phyloP scores from a whole-genome alignment of 2,329 filamentous ascomycete genomes.

The Talaromyces sp. region DNA sequence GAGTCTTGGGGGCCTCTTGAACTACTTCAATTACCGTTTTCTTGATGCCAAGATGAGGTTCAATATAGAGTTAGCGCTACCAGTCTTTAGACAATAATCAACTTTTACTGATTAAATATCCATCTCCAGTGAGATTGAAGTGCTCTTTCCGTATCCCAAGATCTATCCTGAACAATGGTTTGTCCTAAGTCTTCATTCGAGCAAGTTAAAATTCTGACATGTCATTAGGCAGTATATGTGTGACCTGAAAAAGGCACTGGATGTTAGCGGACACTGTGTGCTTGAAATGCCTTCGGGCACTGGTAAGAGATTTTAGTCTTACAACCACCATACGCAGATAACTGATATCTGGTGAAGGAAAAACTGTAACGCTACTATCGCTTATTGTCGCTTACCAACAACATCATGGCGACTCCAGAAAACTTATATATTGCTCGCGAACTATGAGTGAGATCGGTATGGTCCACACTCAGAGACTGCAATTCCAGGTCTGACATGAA shows the following conservation, averaged over 20 bases:
- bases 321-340: background rate
- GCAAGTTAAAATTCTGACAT: constrained; percentile 5
- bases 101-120: constrained; percentile 8
- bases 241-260: constrained; percentile 82
- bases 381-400: constrained; percentile 97
- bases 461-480: background rate
- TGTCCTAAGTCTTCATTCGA: background rate
- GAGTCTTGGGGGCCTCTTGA: constrained; percentile 6
- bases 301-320: constrained; percentile 44
- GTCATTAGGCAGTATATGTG: constrained; percentile 60
- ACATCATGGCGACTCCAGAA: constrained; percentile 85
- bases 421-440: constrained; percentile 97
- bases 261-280: constrained; percentile 91
- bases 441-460: constrained; percentile 90
- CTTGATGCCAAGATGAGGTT: constrained; percentile 60
- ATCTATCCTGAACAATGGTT: constrained; percentile 64
- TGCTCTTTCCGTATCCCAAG: constrained; percentile 70
- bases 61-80: constrained; percentile 61
- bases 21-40: constrained; percentile 8
- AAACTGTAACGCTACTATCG: constrained; percentile 91
- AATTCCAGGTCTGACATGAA: background rate
- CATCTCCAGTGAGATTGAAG: constrained; percentile 56
- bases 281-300: constrained; percentile 99
- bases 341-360: constrained; percentile 37
- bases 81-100: constrained; percentile 10